These are phyloP conservation scores for Kwoniella pini DNA, from an alignment of 768 basidiomycete species.

Conservation along the genomic window DNA sequence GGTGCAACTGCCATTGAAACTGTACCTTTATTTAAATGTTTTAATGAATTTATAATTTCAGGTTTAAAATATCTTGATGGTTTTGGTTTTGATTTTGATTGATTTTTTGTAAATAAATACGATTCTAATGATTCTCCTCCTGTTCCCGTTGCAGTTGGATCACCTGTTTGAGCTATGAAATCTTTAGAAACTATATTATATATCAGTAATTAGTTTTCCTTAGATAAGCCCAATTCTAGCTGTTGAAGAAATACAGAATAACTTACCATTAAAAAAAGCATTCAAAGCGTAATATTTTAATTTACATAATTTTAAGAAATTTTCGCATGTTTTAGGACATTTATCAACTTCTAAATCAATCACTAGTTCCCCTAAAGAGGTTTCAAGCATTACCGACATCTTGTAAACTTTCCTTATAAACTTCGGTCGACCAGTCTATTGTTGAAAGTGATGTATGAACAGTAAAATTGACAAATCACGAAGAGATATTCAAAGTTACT, in stretches of 20 bases:
- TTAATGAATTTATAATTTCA: conserved; percentile 66
- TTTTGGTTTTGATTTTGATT: conserved; percentile 47
- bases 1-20: conserved; percentile 98
- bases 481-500: no score
- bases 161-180: conserved; percentile 94
- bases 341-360: conserved; percentile 89
- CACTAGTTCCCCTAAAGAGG: conserved; percentile 93
- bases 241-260: no score
- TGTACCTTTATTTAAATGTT: conserved; percentile 80
- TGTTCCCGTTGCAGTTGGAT: conserved; percentile 89
- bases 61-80: conserved; percentile 83
- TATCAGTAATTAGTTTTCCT: no score
- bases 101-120: conserved; percentile 57
- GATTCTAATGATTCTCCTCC: conserved; percentile 92
- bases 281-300: conserved; percentile 95
- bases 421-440: no score
- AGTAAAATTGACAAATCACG: no score
- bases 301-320: conserved; percentile 97
- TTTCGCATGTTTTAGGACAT: conserved; percentile 88
- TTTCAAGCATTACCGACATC: conserved; percentile 97
- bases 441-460: no score
- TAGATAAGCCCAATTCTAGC: no score
- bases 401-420: background rate
- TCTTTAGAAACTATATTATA: conserved; percentile 78
- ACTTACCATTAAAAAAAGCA: conserved; percentile 95